Base-by-base conservation (phyloP, 257 asterid species). In the Solanum habrochaites region DNA sequence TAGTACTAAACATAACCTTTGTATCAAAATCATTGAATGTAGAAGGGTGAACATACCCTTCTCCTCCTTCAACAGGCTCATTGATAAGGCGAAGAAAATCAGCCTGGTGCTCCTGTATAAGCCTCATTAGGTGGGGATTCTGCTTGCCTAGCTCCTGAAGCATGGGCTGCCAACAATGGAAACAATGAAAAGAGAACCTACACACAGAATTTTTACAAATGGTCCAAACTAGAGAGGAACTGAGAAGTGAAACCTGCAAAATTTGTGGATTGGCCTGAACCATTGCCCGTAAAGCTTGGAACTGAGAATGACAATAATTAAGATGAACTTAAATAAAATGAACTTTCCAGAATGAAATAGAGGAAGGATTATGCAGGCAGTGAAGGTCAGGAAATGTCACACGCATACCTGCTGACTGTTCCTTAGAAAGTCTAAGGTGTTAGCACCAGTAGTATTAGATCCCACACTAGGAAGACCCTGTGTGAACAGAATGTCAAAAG, bases 191-290 rank as follows among this genome's bases (percentile, higher is more conserved):
- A 71, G 21, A 6, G 29, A 71, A 85, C 37, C 67, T 35, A 85
- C 49, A 8, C 29, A 21, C 35, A 32, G 5, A 32, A 32, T 32
- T 11, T 70, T 43, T 23, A 23, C 29, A 85, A 42, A 8, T 21
- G 25, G 64, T 15, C 27, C 84, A 78, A 27, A 75, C 73, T 18
- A 70, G 58, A 32, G 78, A 72, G 5, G 18, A 64, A 72, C 40
- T 85, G 32, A 81, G 85, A 40, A 81, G 45, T 81, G 20, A 66
- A 20, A 90, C 90, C 91, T 90, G 91, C 73, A 91, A 92, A 84
- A 94, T 93, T 93, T 94, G 98, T 40, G 98, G 98, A 88, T 94
- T 95, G 88, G 98, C 98, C 89, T 94, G 98, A 85, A 95, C 98
- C 96, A 92, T 93, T 20, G 95, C 92, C 88, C 96, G 92, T 90